Conservation (phyloP, 1,139 yeast species). For the Pichia sp. region DNA sequence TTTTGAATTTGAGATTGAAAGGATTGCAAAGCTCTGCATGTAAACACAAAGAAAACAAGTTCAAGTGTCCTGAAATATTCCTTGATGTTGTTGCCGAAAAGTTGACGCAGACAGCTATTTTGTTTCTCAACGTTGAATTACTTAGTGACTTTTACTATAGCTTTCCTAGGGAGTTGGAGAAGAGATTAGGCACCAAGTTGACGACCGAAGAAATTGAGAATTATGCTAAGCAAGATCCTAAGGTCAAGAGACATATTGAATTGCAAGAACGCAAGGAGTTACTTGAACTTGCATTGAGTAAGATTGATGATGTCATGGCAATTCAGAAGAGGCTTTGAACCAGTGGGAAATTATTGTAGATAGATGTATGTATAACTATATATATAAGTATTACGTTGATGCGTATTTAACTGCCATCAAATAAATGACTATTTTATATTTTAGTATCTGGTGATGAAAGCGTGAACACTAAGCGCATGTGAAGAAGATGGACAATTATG, state of each 20-base stretch:
- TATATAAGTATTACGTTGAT: not conserved
- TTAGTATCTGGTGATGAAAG: not conserved
- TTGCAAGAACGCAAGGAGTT: constrained; percentile 89
- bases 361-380: not conserved
- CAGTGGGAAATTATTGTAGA: not conserved
- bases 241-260: constrained; percentile 83
- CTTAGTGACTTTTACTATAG: constrained; percentile 92
- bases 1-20: constrained; percentile 70
- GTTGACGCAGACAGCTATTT: constrained; percentile 84
- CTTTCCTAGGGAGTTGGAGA: constrained; percentile 90
- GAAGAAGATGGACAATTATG: no score
- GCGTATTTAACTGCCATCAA: not conserved
- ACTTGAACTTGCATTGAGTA: constrained; percentile 74
- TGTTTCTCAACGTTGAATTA: constrained; percentile 89
- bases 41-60: constrained; percentile 72
- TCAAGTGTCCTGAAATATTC: constrained; percentile 90
- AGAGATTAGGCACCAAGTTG: constrained; percentile 59
- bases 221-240: constrained; percentile 94
- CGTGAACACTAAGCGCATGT: no score
- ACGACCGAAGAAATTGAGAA: constrained; percentile 74
- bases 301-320: constrained; percentile 85
- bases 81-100: constrained; percentile 90
- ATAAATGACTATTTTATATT: not conserved
- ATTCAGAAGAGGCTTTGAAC: constrained; percentile 44
- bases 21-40: constrained; percentile 76